Evolutionary conservation across 2,329 filamentous ascomycete species (phyloP), one percentile per base, ranked within the genome.

Genomic region (Fusarium stilboides): DNA sequence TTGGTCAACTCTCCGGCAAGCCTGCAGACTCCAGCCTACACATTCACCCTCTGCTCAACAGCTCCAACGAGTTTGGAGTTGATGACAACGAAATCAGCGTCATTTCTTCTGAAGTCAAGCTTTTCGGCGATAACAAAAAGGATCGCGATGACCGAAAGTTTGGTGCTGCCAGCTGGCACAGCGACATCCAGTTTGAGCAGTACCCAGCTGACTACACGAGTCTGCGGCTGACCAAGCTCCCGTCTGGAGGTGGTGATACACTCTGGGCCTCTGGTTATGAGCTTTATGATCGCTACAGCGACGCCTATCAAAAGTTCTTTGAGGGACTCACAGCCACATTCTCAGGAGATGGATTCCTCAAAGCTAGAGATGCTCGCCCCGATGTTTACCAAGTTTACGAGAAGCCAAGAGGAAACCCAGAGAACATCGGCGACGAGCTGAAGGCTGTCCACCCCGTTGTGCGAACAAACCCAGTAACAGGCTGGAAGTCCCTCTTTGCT

Each of bases 231-330:
- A 83, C 81, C 0, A 74, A 85, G 46, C 78, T 89, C 0, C 88
- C 87, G 0, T 78, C 81, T 56, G 86, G 83, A 0, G 87, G 87
- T 2, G 83, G 86, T 3, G 86, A 89, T 71, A 88, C 88, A 0
- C 80, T 89, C 2, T 89, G 87, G 86, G 87, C 87, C 0, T 88
- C 85, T 0, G 87, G 86, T 0, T 89, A 89, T 62, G 87, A 89
- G 54, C 73, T 88, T 17, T 89, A 87, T 57, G 87, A 89, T 70
- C 81, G 86, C 6, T 79, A 89, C 44, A 86, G 83, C 3, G 74
- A 78, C 12, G 77, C 85, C 0, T 86, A 86, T 62, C 84, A 84
- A 64, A 79, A 80, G 45, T 86, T 88, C 71, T 79, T 88, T 31
- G 86, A 88, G 58, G 75, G 78, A 0, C 71, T 88, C 8, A 87